phyloP scores from a whole-genome alignment of 1,139 yeast genomes.

The Meyerozyma guilliermondii region DNA sequence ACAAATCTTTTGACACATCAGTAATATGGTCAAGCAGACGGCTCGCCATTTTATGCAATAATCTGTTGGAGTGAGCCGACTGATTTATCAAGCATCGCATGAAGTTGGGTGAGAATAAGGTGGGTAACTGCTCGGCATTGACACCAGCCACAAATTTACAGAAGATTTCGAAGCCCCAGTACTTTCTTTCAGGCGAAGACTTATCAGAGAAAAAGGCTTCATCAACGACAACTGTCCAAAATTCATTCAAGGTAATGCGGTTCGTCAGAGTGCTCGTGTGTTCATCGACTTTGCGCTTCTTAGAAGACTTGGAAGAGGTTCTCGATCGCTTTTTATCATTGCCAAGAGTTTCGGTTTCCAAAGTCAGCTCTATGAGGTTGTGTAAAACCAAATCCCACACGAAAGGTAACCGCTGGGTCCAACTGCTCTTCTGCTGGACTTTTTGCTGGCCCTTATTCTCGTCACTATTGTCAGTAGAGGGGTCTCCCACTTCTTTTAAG shows the following conservation, averaged over 20 bases:
- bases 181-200: constrained; percentile 82
- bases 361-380: constrained; percentile 22
- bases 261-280: constrained; percentile 8
- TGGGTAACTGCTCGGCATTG: constrained; percentile 26
- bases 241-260: constrained; percentile 50
- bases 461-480: constrained; percentile 23
- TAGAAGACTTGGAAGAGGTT: constrained; percentile 26
- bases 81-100: constrained; percentile 77
- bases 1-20: constrained; percentile 27
- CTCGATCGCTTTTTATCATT: constrained; percentile 26
- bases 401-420: constrained; percentile 78
- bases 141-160: constrained; percentile 36
- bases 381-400: constrained; percentile 71
- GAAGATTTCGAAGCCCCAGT: constrained; percentile 79
- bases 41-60: constrained; percentile 63
- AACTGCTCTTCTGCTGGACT: constrained; percentile 53
- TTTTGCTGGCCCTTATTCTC: constrained; percentile 15
- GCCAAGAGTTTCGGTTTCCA: constrained; percentile 13
- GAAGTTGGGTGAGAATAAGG: constrained; percentile 64
- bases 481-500: constrained; percentile 52
- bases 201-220: constrained; percentile 72
- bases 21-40: constrained; percentile 43
- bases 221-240: constrained; percentile 79
- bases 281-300: constrained; percentile 21
- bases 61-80: constrained; percentile 58